Evolutionary conservation across 257 asterid species (phyloP).

Genomic region (Solanum piurae): DNA sequence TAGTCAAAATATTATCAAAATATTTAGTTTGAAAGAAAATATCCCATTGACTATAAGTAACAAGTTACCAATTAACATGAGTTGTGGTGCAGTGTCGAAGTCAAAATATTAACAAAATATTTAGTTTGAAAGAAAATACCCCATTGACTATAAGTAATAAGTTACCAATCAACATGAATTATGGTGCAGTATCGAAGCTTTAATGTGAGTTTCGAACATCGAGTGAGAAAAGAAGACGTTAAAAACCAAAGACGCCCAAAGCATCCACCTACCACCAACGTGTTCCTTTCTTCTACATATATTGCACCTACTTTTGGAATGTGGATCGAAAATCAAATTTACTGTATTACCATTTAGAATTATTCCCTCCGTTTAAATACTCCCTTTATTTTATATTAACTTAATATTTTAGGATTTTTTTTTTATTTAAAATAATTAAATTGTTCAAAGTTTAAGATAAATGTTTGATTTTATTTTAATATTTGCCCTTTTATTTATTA

Average conservation of each 20-base stretch:
- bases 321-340: not conserved
- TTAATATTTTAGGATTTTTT: no score
- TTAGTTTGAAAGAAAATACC: not conserved
- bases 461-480: no score
- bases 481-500: not conserved
- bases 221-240: no score
- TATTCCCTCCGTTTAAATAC: not conserved
- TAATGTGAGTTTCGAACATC: not conserved
- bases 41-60: not conserved
- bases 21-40: not conserved
- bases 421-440: no score
- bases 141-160: not conserved
- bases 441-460: no score
- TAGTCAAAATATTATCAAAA: not conserved
- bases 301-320: not conserved
- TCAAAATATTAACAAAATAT: not conserved
- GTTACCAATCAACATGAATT: no score
- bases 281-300: not conserved
- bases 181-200: fast-evolving
- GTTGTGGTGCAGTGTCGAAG: no score
- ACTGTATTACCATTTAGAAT: not conserved
- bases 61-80: no score
- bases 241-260: not conserved
- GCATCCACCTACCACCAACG: not conserved
- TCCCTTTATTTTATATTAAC: no score